phyloP scores from a whole-genome alignment of 768 basidiomycete genomes.

The Mycena belliarum region DNA sequence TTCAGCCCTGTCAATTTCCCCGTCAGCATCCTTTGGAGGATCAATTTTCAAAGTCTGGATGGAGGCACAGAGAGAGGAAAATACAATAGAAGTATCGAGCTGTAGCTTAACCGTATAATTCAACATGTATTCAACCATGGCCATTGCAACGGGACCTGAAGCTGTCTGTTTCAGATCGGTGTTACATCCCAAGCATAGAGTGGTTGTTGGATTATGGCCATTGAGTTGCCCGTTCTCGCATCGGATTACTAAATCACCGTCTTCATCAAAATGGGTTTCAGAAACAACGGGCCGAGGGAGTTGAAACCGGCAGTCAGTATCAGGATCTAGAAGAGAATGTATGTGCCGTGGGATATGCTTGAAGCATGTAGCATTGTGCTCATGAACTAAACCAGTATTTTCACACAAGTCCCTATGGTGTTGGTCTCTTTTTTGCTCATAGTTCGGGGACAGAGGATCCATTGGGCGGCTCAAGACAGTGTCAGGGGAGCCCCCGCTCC shows the following conservation, averaged over 20 bases:
- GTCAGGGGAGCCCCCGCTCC: too few species aligned
- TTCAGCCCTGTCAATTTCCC: constrained; percentile 5
- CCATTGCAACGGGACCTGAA: constrained; percentile 20
- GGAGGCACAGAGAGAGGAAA: constrained; percentile 18
- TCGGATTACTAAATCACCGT: neutral
- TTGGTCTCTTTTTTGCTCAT: neutral
- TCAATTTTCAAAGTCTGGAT: constrained; percentile 11
- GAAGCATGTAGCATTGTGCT: constrained; percentile 6
- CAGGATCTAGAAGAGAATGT: too few species aligned
- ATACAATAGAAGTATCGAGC: neutral
- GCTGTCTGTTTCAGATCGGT: constrained; percentile 13
- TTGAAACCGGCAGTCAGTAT: too few species aligned
- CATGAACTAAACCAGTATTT: constrained; percentile 7
- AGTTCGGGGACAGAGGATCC: neutral
- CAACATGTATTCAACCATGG: constrained; percentile 8
- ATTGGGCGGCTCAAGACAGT: too few species aligned
- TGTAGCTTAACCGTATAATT: too few species aligned
- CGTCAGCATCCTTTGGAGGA: constrained; percentile 16
- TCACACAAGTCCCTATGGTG: neutral
- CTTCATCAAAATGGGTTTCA: constrained; percentile 7
- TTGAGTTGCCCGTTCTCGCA: constrained; percentile 15
- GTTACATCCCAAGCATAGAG: constrained; percentile 1
- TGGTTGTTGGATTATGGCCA: constrained; percentile 11
- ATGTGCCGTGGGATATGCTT: too few species aligned
- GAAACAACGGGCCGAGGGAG: neutral